A percentile compares a stretch with the other conserved stretches of the same genome.
Conservation (phyloP, 2,329 filamentous ascomycete species). For the Phyllosticta paracitricarpa region DNA sequence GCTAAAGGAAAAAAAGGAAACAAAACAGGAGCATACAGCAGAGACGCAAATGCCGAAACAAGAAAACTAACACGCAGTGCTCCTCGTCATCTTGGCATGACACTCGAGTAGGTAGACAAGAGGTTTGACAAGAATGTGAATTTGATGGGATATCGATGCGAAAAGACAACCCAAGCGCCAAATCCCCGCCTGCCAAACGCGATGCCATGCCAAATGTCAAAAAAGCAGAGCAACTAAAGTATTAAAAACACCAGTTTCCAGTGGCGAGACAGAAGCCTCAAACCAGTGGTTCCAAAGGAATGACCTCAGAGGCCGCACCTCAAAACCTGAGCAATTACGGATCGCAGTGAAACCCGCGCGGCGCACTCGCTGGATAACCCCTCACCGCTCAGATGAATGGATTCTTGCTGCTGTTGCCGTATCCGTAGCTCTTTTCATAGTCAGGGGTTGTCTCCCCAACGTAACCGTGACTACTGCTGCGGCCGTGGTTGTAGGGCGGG, state of each 20-base stretch:
- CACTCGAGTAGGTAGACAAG: background rate
- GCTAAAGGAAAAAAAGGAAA: conserved; percentile 23
- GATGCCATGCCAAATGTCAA: background rate
- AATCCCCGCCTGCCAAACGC: background rate
- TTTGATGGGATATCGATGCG: background rate
- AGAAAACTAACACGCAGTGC: background rate
- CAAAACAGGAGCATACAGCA: conserved; percentile 29
- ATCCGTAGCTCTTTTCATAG: conserved; percentile 17
- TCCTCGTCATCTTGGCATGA: background rate
- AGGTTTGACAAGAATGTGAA: background rate
- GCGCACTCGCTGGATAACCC: conserved; percentile 27
- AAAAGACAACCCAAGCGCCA: background rate
- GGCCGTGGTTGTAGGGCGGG: conserved; percentile 31
- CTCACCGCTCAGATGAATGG: conserved; percentile 30
- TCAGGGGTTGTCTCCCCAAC: conserved; percentile 33
- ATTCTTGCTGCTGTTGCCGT: conserved; percentile 17
- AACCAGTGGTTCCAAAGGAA: conserved; percentile 22
- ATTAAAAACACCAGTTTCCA: conserved; percentile 29
- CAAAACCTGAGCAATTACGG: conserved; percentile 35
- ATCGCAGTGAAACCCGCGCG: conserved; percentile 19
- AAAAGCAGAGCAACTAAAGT: conserved; percentile 17
- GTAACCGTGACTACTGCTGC: conserved; percentile 36
- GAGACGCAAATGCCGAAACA: conserved; percentile 25
- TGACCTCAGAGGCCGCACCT: conserved; percentile 28
- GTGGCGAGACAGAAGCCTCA: conserved; percentile 28